Evolutionary conservation across 2,329 filamentous ascomycete species (phyloP).

Genomic region (Dissoconium aciculare): DNA sequence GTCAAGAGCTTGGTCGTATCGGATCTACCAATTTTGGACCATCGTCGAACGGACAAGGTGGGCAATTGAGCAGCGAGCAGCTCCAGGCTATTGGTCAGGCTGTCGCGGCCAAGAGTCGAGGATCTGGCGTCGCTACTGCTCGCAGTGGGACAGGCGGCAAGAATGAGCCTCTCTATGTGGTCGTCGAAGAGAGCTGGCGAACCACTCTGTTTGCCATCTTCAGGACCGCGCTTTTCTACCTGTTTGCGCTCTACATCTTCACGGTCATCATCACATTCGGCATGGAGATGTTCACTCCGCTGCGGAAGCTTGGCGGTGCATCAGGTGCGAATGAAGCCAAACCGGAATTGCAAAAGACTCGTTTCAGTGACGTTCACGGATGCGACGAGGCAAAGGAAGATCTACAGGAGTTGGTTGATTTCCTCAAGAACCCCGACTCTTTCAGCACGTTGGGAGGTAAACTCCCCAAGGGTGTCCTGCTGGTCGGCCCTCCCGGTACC

Average conservation of each 20-base stretch:
- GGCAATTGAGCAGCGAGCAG: conserved; percentile 43
- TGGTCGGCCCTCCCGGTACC: conserved; percentile 90
- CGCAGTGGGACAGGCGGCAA: conserved; percentile 51
- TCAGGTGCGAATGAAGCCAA: conserved; percentile 76
- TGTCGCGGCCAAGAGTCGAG: conserved; percentile 55
- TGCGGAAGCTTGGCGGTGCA: conserved; percentile 61
- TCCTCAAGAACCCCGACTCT: conserved; percentile 79
- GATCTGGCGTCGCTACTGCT: conserved; percentile 46
- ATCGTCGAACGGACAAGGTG: conserved; percentile 22
- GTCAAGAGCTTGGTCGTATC: conserved; percentile 31
- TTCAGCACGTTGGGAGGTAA: conserved; percentile 93
- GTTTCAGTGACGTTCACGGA: conserved; percentile 87
- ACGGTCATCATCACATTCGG: conserved; percentile 67
- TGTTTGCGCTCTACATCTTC: conserved; percentile 62
- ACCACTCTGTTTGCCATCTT: conserved; percentile 77
- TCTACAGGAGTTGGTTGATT: conserved; percentile 90
- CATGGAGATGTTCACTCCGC: conserved; percentile 62
- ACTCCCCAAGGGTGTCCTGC: conserved; percentile 86
- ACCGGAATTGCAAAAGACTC: conserved; percentile 78
- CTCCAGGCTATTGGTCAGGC: conserved; percentile 70
- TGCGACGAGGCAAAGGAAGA: conserved; percentile 98
- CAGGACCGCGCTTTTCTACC: conserved; percentile 70
- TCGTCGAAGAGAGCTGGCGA: conserved; percentile 79
- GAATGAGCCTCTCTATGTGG: conserved; percentile 79
- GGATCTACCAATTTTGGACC: conserved; percentile 11